Evolutionary conservation across 2,329 filamentous ascomycete species (phyloP).

Genomic region (Beauveria varroae): DNA sequence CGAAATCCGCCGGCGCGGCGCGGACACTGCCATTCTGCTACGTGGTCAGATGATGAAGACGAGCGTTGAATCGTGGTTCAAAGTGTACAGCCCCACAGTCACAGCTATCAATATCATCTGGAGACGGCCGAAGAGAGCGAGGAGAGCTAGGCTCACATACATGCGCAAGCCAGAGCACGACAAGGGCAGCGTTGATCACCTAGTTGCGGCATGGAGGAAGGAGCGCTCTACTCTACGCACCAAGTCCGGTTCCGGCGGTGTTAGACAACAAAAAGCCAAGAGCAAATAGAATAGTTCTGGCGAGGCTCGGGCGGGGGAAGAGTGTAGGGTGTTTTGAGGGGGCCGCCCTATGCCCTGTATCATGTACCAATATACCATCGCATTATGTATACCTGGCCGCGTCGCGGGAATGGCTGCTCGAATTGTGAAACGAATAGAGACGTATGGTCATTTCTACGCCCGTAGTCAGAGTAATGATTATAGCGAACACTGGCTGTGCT

Average conservation of each 20-base stretch:
- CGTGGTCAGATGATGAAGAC: conserved; percentile 80
- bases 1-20: conserved; percentile 76
- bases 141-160: conserved; percentile 82
- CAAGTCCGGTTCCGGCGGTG: conserved; percentile 23
- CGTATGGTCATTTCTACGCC: neutral
- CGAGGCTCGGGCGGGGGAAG: neutral
- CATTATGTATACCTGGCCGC: neutral
- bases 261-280: conserved; percentile 14
- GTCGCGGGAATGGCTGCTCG: neutral
- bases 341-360: conserved; percentile 1
- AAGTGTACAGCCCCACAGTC: conserved; percentile 86
- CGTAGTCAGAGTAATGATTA: neutral
- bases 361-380: conserved; percentile 13
- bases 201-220: conserved; percentile 53
- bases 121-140: conserved; percentile 73
- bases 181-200: conserved; percentile 73
- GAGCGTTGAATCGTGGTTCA: conserved; percentile 95
- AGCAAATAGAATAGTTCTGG: conserved; percentile 15
- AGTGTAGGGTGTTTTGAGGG: conserved; percentile 22
- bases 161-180: conserved; percentile 86
- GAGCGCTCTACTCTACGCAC: conserved; percentile 34
- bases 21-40: conserved; percentile 82
- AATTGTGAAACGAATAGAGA: neutral
- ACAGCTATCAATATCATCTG: conserved; percentile 91
- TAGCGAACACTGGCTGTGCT: too few relatives aligned